These are phyloP conservation scores for Wilcoxina mikolae DNA, from an alignment of 495 filamentous ascomycete species.

Conservation along the genomic window DNA sequence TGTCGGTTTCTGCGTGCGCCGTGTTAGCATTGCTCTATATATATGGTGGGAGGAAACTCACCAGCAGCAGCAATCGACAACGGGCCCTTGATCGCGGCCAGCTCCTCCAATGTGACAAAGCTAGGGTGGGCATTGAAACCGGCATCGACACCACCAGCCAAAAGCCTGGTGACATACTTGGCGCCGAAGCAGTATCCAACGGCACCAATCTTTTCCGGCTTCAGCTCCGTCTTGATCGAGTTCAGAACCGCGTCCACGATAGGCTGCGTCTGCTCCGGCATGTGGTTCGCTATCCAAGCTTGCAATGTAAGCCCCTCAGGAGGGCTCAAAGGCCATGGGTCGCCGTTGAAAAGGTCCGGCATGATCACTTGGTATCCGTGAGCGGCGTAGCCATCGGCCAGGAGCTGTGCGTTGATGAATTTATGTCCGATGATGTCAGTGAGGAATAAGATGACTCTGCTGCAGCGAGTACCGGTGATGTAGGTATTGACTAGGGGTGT, in stretches of 20 bases:
- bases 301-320: slow-evolving; percentile 43
- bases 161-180: slow-evolving; percentile 39
- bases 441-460: slow-evolving; percentile 40
- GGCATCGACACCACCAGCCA: slow-evolving; percentile 23
- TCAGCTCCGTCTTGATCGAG: slow-evolving; percentile 41
- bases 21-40: background rate
- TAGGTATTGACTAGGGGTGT: slow-evolving; percentile 32
- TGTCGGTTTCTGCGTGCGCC: slow-evolving; percentile 47
- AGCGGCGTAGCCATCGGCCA: slow-evolving; percentile 70
- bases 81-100: slow-evolving; percentile 53
- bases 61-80: slow-evolving; percentile 61
- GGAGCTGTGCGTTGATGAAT: slow-evolving; percentile 61
- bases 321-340: slow-evolving; percentile 32
- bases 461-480: slow-evolving; percentile 29
- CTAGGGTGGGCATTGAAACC: slow-evolving; percentile 66
- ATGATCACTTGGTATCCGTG: slow-evolving; percentile 67
- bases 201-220: slow-evolving; percentile 53
- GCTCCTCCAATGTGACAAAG: slow-evolving; percentile 62
- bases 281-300: slow-evolving; percentile 48
- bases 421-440: slow-evolving; percentile 53
- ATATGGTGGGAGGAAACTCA: slow-evolving; percentile 27
- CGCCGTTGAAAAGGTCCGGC: slow-evolving; percentile 64
- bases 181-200: slow-evolving; percentile 71
- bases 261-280: slow-evolving; percentile 44
- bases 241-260: slow-evolving; percentile 46